Evolutionary conservation across 345 rosid species (phyloP).

Genomic region (Erodium maritimum): DNA sequence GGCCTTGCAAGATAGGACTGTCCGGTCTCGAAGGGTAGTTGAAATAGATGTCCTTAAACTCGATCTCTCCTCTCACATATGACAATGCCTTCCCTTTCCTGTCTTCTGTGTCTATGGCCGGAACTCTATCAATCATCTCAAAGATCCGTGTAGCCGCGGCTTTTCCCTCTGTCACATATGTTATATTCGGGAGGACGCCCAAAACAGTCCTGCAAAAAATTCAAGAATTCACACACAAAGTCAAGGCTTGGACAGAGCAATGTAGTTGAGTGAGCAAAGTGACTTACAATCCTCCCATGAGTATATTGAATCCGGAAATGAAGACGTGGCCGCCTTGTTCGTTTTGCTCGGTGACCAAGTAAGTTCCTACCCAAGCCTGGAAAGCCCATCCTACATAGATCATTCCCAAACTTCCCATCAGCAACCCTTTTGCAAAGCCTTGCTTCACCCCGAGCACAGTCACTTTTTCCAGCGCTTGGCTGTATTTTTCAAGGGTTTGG

Average conservation of each 20-base stretch:
- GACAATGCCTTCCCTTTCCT: constrained; percentile 53
- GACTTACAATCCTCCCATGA: constrained; percentile 64
- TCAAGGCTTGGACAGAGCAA: too few relatives aligned
- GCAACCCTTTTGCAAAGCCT: constrained; percentile 53
- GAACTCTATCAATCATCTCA: constrained; percentile 42
- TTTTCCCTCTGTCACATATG: constrained; percentile 47
- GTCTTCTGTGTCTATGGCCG: constrained; percentile 44
- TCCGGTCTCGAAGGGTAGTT: constrained; percentile 59
- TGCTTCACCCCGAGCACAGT: constrained; percentile 40
- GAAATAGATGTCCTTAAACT: constrained; percentile 37
- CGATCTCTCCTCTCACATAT: constrained; percentile 50
- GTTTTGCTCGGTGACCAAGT: constrained; percentile 38
- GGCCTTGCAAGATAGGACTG: constrained; percentile 37
- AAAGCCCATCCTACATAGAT: constrained; percentile 58
- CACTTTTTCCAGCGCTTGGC: constrained; percentile 35
- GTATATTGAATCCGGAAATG: constrained; percentile 46
- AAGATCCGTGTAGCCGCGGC: constrained; percentile 33
- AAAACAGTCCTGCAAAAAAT: constrained; percentile 33
- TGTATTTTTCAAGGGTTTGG: constrained; percentile 32
- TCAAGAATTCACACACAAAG: too few relatives aligned
- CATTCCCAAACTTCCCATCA: constrained; percentile 69
- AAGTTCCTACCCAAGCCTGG: constrained; percentile 53
- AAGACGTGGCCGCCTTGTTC: constrained; percentile 52
- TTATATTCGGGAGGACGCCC: constrained; percentile 52
- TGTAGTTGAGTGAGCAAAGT: not conserved